Percentiles rank a stretch among this genome's conserved stretches.
phyloP scores from a whole-genome alignment of 2,329 filamentous ascomycete species.

The Phaeophleospora eucalypticola region DNA sequence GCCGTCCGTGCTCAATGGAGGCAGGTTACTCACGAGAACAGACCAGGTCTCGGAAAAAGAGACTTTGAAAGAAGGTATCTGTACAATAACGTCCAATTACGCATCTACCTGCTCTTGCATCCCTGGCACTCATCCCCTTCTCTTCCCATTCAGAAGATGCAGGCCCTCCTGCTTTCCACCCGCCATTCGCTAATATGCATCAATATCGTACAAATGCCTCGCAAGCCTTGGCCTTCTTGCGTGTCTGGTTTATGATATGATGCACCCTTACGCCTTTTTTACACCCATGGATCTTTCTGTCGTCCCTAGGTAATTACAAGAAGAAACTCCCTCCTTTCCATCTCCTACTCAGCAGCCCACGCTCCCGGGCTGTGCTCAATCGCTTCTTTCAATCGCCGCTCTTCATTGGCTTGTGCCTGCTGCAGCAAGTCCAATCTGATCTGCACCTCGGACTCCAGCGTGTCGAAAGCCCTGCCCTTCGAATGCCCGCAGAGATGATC shows the following conservation, averaged over 20 bases:
- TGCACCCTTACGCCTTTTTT: neutral
- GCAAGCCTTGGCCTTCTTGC: neutral
- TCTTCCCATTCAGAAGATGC: too few relatives aligned
- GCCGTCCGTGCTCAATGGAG: too few relatives aligned
- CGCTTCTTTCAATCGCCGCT: slow-evolving; percentile 1
- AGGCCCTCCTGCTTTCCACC: too few relatives aligned
- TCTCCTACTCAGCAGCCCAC: slow-evolving; percentile 2
- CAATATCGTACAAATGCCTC: too few relatives aligned
- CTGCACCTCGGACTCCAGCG: slow-evolving; percentile 1
- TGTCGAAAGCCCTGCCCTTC: slow-evolving; percentile 1
- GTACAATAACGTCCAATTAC: too few relatives aligned
- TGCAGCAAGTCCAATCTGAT: neutral
- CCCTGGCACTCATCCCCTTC: too few relatives aligned
- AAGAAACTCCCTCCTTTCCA: neutral
- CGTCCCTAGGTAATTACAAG: slow-evolving; percentile 8
- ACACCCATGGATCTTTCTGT: neutral
- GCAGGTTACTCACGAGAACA: too few relatives aligned
- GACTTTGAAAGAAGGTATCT: too few relatives aligned
- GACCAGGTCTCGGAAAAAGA: too few relatives aligned
- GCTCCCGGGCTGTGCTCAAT: slow-evolving; percentile 4
- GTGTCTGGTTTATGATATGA: neutral
- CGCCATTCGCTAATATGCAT: too few relatives aligned
- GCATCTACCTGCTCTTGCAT: too few relatives aligned
- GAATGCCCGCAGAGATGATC: too few relatives aligned
- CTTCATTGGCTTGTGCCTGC: slow-evolving; percentile 1